These are phyloP conservation scores for Ochetophila trinervis DNA, from an alignment of 306 rosid genomes.

Conservation along the genomic window DNA sequence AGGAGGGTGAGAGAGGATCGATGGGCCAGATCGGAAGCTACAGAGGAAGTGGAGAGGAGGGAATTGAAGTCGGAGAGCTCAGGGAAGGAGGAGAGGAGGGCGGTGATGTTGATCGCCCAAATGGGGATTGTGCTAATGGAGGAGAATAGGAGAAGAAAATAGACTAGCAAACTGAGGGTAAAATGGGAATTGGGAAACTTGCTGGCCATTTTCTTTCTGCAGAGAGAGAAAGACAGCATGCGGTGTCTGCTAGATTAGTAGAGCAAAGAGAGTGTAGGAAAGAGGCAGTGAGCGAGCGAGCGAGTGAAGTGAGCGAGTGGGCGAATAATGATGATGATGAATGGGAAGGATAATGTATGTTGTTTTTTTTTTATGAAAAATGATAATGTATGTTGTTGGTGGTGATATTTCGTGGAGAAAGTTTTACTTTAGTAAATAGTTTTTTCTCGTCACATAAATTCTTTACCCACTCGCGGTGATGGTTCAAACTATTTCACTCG, in stretches of 20 bases:
- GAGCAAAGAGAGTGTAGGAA: conserved; percentile 1
- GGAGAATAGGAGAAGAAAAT: conserved; percentile 26
- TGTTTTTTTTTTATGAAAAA: too few relatives aligned
- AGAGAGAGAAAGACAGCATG: background rate
- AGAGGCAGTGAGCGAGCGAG: conserved; percentile 1
- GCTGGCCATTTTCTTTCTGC: conserved; percentile 37
- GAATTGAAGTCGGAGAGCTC: conserved; percentile 67
- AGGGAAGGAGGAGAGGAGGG: conserved; percentile 70
- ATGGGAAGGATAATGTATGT: background rate
- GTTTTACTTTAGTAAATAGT: too few relatives aligned
- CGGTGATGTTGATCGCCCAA: conserved; percentile 58
- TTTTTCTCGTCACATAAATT: too few relatives aligned
- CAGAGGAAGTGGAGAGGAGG: conserved; percentile 53
- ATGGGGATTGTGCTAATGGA: conserved; percentile 28
- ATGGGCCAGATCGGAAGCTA: conserved; percentile 55
- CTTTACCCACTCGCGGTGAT: conserved; percentile 5
- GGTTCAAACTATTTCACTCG: background rate
- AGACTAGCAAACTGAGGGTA: conserved; percentile 36
- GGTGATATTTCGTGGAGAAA: too few relatives aligned
- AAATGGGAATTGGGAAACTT: conserved; percentile 42
- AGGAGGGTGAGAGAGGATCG: conserved; percentile 81
- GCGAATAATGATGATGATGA: conserved; percentile 5
- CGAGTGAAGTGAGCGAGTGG: conserved; percentile 1
- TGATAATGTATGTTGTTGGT: too few relatives aligned
- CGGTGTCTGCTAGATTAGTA: background rate